A percentile compares a stretch with the other conserved stretches of the same genome.
Conservation (phyloP, 352 stramenopile genomes). For the Phytophthora quininea region DNA sequence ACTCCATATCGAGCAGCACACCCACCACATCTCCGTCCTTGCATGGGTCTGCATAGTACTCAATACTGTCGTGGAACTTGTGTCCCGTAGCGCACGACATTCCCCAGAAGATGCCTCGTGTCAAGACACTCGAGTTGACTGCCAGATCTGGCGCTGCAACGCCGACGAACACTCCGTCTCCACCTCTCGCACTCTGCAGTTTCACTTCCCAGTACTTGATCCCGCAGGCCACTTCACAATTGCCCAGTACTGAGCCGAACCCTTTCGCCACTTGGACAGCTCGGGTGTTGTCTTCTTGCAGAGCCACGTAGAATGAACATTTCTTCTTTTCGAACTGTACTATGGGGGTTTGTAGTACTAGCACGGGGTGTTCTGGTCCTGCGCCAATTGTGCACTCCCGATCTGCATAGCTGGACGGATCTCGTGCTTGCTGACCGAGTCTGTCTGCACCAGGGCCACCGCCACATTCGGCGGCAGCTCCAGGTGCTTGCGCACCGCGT, state of each 20-base stretch:
- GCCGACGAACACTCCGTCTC: slow-evolving; percentile 78
- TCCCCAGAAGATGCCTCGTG: slow-evolving; percentile 73
- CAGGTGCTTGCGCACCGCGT: slow-evolving; percentile 58
- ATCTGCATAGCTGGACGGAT: slow-evolving; percentile 59
- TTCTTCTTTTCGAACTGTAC: slow-evolving; percentile 71
- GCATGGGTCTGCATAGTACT: slow-evolving; percentile 77
- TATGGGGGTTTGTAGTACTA: slow-evolving; percentile 71
- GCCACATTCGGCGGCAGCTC: slow-evolving; percentile 57
- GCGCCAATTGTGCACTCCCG: slow-evolving; percentile 73
- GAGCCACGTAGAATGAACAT: slow-evolving; percentile 56
- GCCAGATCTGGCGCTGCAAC: slow-evolving; percentile 59
- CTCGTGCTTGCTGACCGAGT: slow-evolving; percentile 78
- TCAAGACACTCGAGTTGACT: slow-evolving; percentile 65
- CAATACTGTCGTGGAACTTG: slow-evolving; percentile 77
- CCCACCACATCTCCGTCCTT: slow-evolving; percentile 78
- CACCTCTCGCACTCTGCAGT: slow-evolving; percentile 50
- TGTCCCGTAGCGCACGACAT: slow-evolving; percentile 77
- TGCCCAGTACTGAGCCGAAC: slow-evolving; percentile 67
- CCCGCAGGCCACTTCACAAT: slow-evolving; percentile 55
- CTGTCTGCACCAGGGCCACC: slow-evolving; percentile 73
- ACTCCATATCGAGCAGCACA: slow-evolving; percentile 79
- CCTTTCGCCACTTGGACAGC: slow-evolving; percentile 70
- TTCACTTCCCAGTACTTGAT: slow-evolving; percentile 88
- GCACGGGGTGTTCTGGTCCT: slow-evolving; percentile 64
- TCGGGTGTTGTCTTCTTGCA: slow-evolving; percentile 58